Percentiles rank a stretch among this genome's conserved stretches.
Conservation (phyloP, 129 eudicot genomes). For the Smallanthus sonchifolius region DNA sequence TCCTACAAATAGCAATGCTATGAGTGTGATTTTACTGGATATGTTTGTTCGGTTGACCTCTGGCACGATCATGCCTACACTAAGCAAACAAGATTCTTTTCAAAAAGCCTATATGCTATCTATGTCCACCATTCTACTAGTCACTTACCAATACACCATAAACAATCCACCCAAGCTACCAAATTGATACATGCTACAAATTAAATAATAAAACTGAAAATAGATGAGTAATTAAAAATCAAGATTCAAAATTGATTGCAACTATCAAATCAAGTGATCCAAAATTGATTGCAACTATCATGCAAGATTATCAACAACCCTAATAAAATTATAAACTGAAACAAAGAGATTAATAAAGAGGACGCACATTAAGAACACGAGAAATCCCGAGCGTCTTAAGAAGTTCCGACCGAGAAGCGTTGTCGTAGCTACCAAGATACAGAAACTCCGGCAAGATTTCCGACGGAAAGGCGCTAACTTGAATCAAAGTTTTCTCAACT, state of each 20-base stretch:
- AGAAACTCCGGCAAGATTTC: slow-evolving; percentile 81
- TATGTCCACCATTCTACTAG: neutral
- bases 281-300: neutral
- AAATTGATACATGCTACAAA: neutral
- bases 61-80: neutral
- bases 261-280: neutral
- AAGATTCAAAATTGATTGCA: neutral
- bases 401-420: slow-evolving; percentile 91
- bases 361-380: slow-evolving; percentile 69
- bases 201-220: neutral
- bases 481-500: slow-evolving; percentile 39
- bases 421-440: slow-evolving; percentile 85
- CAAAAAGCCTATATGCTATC: neutral
- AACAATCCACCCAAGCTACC: neutral
- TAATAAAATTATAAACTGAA: neutral
- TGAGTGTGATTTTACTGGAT: too few relatives aligned
- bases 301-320: neutral
- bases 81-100: neutral
- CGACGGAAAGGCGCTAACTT: slow-evolving; percentile 78
- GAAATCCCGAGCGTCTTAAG: slow-evolving; percentile 90
- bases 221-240: neutral
- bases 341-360: neutral
- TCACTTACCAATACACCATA: neutral
- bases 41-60: too few relatives aligned
- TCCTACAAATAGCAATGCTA: too few relatives aligned